Conservation (phyloP, 495 filamentous ascomycete genomes). For the Aspergillus haitiensis region DNA sequence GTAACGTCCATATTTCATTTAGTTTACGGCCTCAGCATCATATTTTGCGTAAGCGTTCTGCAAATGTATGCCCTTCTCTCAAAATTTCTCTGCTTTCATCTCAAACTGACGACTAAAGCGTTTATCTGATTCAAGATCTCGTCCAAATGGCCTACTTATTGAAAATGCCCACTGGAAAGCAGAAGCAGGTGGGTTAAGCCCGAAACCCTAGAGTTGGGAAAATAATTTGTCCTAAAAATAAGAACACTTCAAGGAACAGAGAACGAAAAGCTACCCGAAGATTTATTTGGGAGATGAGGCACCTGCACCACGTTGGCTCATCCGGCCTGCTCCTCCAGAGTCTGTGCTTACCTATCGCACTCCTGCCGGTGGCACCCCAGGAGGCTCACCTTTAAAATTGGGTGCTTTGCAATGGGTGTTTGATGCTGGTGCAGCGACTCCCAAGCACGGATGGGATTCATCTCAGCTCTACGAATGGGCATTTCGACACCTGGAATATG, state of each 20-base stretch:
- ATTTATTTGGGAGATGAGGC: neutral
- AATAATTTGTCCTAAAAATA: too few species aligned
- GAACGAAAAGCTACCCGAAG: neutral
- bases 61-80: too few species aligned
- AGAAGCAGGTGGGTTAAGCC: too few species aligned
- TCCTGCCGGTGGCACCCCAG: neutral
- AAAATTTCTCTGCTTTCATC: too few species aligned
- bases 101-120: too few species aligned
- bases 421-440: slow-evolving; percentile 22
- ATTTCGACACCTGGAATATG: slow-evolving; percentile 22
- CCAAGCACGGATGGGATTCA: slow-evolving; percentile 12
- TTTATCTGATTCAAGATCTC: too few species aligned
- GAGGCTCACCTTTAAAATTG: neutral
- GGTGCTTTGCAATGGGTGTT: slow-evolving; percentile 29
- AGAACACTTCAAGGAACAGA: neutral
- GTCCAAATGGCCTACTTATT: too few species aligned
- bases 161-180: too few species aligned
- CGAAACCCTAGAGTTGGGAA: too few species aligned
- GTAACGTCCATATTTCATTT: too few species aligned
- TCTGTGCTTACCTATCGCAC: neutral
- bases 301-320: slow-evolving; percentile 13
- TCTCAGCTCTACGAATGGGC: slow-evolving; percentile 23
- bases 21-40: too few species aligned
- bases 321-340: slow-evolving; percentile 1
- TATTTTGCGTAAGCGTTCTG: too few species aligned